A percentile compares a stretch with the other conserved stretches of the same genome.
These are phyloP conservation scores for Craterostigma plantagineum DNA, from an alignment of 257 asterid genomes.

Conservation along the genomic window DNA sequence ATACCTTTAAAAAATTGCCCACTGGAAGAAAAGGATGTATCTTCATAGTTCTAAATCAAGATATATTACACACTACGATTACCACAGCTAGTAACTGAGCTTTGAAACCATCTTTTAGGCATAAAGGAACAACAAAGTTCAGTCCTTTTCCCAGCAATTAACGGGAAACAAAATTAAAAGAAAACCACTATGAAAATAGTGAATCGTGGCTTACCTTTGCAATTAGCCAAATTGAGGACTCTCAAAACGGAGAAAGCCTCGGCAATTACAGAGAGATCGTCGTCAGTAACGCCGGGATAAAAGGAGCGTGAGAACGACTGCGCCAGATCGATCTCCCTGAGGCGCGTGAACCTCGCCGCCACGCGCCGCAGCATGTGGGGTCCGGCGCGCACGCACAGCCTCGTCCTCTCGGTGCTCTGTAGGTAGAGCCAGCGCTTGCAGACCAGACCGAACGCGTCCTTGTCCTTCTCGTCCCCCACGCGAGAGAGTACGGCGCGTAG, in stretches of 20 bases:
- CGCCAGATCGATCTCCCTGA: conserved; percentile 65
- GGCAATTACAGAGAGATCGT: conserved; percentile 69
- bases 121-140: no score
- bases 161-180: not conserved
- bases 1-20: no score
- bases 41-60: no score
- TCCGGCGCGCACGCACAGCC: conserved; percentile 79
- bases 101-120: no score
- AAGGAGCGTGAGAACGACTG: conserved; percentile 78
- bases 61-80: no score
- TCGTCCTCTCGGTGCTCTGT: conserved; percentile 71
- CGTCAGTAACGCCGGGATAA: conserved; percentile 81
- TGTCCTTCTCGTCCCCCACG: conserved; percentile 42
- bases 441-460: conserved; percentile 66
- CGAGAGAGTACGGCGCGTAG: conserved; percentile 45
- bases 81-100: no score
- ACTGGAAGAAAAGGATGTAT: no score
- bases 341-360: conserved; percentile 62
- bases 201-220: conserved; percentile 51
- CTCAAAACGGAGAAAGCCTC: conserved; percentile 44
- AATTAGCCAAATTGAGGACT: conserved; percentile 37
- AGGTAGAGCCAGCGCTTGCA: conserved; percentile 86
- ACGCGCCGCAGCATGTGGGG: conserved; percentile 70
- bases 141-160: not conserved
- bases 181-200: not conserved